Evolutionary conservation across 2,329 filamentous ascomycete genomes (phyloP), one percentile per base, ranked within the genome.

Genomic region (Fusarium falciforme): DNA sequence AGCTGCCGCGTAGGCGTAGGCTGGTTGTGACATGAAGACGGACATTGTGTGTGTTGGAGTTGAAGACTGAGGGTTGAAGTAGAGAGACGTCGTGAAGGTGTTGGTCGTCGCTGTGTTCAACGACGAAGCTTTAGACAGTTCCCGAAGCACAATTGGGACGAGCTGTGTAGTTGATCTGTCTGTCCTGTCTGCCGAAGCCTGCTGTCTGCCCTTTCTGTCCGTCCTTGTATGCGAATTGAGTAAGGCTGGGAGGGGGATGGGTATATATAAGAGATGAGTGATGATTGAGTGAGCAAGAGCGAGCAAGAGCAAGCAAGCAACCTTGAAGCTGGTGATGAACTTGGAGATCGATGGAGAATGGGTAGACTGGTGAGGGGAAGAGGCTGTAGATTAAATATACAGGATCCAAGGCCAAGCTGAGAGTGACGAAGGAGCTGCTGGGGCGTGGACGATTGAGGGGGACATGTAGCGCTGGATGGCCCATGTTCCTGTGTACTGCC

Each of bases 11-110:
- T 82, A 82, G 76, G 75, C 76, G 76, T 81, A 82, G 64, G 78
- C 75, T 44, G 77, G 78, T 77, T 82, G 81, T 73, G 80, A 76
- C 77, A 82, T 81, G 68, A 82, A 82, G 78, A 82, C 80, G 69
- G 81, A 81, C 81, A 82, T 83, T 75, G 72, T 77, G 75, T 70
- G 69, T 31, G 68, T 40, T 68, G 60, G 14, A 27, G 61, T 25
- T 70, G 55, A 31, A 70, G 61, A 58, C 44, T 29, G 59, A 29
- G 58, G 66, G 61, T 61, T 69, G 35, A 42, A 67, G 61, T 64
- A 38, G 62, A 65, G 31, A 63, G 42, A 29, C 63, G 52, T 52
- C 54, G 36, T 68, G 42, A 52, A 38, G 63, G 55, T 65, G 49
- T 35, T 70, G 29, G 42, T 62, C 58, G 71, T 76, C 65, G 71